phyloP scores from a whole-genome alignment of 164 flowering plant species.

The Dillenia turbinata region DNA sequence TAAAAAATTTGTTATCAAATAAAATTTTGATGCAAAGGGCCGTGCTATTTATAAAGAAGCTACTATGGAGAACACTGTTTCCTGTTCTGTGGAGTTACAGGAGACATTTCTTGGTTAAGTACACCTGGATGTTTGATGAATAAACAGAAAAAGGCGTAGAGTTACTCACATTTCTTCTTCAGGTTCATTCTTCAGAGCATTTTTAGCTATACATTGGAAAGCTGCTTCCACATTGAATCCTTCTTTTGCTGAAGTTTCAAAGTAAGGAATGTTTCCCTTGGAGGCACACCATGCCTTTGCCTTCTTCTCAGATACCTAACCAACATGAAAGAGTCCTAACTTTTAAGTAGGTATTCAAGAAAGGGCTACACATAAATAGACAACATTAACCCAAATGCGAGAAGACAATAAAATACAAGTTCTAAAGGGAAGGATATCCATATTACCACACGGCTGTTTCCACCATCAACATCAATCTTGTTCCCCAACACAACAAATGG shows the following conservation, averaged over 20 bases:
- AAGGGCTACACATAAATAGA: not conserved
- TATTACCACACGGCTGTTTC: constrained; percentile 91
- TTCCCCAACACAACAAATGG: constrained; percentile 92
- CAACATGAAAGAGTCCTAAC: not conserved
- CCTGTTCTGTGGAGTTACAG: too few species aligned
- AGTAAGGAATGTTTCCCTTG: constrained; percentile 90
- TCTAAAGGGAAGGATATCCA: not conserved
- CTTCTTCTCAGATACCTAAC: constrained; percentile 87
- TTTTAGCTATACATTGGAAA: constrained; percentile 75
- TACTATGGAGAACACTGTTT: too few species aligned
- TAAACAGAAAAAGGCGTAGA: not conserved
- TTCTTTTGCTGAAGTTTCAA: constrained; percentile 92
- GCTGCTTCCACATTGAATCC: constrained; percentile 95
- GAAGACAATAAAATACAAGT: not conserved
- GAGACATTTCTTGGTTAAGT: too few species aligned
- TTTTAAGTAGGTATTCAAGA: not conserved
- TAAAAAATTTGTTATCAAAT: too few species aligned
- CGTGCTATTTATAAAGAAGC: too few species aligned
- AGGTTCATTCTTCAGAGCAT: constrained; percentile 82
- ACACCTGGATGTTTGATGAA: too few species aligned
- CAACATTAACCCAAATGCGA: not conserved
- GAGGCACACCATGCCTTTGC: constrained; percentile 94
- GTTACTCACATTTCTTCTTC: constrained; percentile 81
- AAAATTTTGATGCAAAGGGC: too few species aligned
- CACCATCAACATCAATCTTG: constrained; percentile 90